These are phyloP conservation scores for Angomonas deanei DNA, from an alignment of 208 protist species.

Conservation along the genomic window DNA sequence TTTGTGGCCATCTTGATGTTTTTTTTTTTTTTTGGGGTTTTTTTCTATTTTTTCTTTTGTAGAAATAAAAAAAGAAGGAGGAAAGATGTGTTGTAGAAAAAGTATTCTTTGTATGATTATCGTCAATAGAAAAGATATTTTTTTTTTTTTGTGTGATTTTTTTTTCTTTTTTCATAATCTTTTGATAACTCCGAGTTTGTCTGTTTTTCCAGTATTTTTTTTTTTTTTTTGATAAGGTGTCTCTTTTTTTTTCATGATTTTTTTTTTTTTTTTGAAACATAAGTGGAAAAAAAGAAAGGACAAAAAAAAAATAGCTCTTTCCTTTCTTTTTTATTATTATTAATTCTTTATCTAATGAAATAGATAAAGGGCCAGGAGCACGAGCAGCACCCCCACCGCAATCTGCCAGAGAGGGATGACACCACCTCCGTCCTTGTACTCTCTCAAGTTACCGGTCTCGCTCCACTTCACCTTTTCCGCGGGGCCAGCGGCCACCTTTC, in stretches of 20 bases:
- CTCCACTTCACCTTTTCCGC: conserved; percentile 30
- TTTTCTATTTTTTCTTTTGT: neutral
- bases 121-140: neutral
- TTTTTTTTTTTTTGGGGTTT: too few species aligned
- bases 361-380: conserved; percentile 35
- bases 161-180: neutral
- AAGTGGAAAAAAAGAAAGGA: conserved; percentile 12
- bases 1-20: neutral
- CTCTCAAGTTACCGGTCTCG: conserved; percentile 40
- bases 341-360: conserved; percentile 11
- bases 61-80: conserved; percentile 7
- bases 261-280: neutral
- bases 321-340: conserved; percentile 14
- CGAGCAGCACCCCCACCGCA: conserved; percentile 12
- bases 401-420: conserved; percentile 53
- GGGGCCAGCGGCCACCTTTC: neutral
- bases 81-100: neutral
- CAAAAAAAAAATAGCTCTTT: neutral
- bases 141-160: neutral
- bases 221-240: conserved; percentile 7
- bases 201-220: neutral
- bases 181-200: neutral
- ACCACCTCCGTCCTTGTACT: conserved; percentile 49
- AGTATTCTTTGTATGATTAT: neutral
- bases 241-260: neutral